These are phyloP conservation scores for Hypholoma sublateritium DNA, from an alignment of 768 basidiomycete genomes.

Conservation along the genomic window DNA sequence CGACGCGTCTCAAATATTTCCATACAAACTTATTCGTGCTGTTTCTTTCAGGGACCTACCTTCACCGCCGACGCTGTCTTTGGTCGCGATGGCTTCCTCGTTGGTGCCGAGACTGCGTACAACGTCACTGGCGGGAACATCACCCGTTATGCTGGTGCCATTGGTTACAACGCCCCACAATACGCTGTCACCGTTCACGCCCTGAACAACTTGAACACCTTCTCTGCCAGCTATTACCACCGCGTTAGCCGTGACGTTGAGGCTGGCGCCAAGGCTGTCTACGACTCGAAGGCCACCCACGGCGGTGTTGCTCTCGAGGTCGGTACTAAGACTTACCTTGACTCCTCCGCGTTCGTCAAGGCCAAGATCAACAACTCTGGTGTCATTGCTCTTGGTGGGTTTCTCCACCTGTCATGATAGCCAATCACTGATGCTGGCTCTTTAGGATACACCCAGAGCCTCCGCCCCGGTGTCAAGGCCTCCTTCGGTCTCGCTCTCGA, in stretches of 20 bases:
- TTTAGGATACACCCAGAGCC: conserved; percentile 85
- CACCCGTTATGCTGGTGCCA: conserved; percentile 87
- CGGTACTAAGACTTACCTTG: conserved; percentile 90
- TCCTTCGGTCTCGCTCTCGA: conserved; percentile 95
- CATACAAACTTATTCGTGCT: conserved; percentile 7
- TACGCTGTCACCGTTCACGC: conserved; percentile 94
- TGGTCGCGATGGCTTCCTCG: conserved; percentile 95
- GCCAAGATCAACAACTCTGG: conserved; percentile 98
- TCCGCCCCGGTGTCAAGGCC: conserved; percentile 91
- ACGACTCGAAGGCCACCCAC: conserved; percentile 89
- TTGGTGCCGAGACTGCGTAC: conserved; percentile 95
- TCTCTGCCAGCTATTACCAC: conserved; percentile 98
- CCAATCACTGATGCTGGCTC: neutral
- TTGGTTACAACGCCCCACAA: conserved; percentile 95
- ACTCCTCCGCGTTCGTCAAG: conserved; percentile 91
- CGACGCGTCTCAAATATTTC: conserved; percentile 6
- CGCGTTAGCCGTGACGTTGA: conserved; percentile 88
- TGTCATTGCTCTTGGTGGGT: conserved; percentile 78
- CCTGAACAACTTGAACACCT: conserved; percentile 91
- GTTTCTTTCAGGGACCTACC: conserved; percentile 75
- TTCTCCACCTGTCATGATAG: neutral
- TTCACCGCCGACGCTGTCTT: conserved; percentile 95
- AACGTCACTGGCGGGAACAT: conserved; percentile 93
- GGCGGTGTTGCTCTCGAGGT: conserved; percentile 90
- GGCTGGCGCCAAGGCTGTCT: conserved; percentile 95